These are phyloP conservation scores for Coemansia reversa DNA, from an alignment of 192 early-diverging fungal genomes.

Conservation along the genomic window DNA sequence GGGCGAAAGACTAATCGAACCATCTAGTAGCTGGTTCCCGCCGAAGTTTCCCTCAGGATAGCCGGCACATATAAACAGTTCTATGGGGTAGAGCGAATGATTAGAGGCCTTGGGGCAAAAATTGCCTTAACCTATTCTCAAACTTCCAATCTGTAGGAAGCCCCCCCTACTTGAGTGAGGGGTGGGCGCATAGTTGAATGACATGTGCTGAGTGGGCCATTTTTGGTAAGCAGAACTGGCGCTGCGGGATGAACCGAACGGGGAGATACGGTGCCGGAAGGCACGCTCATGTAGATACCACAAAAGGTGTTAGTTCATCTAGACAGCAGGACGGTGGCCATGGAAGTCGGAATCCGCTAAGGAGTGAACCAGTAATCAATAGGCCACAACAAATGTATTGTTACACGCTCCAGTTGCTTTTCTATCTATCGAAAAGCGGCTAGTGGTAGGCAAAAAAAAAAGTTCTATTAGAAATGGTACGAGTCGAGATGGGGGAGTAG, in stretches of 20 bases:
- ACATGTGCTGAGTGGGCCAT: constrained; percentile 84
- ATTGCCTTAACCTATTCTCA: constrained; percentile 79
- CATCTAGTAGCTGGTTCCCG: constrained; percentile 84
- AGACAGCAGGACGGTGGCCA: constrained; percentile 82
- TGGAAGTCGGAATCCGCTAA: constrained; percentile 83
- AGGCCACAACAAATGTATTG: too few species aligned
- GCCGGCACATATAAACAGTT: constrained; percentile 72
- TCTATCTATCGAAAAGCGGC: too few species aligned
- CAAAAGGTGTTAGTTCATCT: constrained; percentile 81
- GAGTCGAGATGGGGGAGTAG: too few species aligned
- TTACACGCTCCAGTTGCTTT: too few species aligned
- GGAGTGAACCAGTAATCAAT: too few species aligned
- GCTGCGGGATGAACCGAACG: constrained; percentile 85
- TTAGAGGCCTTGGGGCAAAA: constrained; percentile 76
- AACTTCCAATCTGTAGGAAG: constrained; percentile 84
- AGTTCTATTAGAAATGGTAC: too few species aligned
- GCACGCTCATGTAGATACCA: constrained; percentile 71
- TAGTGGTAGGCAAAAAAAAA: too few species aligned
- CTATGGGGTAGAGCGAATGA: constrained; percentile 84
- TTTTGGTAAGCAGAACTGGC: constrained; percentile 90
- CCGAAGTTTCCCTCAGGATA: constrained; percentile 83
- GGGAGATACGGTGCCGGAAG: constrained; percentile 72
- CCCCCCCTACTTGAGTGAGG: constrained; percentile 68
- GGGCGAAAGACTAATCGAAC: constrained; percentile 83
- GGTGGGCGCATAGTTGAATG: constrained; percentile 58